A percentile compares a stretch with the other conserved stretches of the same genome.
phyloP scores from a whole-genome alignment of 1,139 yeast species.

The Sugiyamaella sp. region DNA sequence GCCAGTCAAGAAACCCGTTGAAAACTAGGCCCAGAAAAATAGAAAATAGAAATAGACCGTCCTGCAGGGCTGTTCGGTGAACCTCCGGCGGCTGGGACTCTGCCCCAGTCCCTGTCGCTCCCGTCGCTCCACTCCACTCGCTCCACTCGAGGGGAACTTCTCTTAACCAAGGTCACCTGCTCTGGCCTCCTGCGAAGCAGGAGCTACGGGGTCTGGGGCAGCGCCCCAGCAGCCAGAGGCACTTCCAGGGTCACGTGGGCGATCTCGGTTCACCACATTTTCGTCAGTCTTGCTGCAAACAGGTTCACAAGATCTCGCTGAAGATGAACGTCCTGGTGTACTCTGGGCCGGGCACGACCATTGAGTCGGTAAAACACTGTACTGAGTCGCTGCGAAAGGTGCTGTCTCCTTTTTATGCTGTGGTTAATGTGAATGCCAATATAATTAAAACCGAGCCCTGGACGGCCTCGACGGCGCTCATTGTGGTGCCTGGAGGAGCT shows the following conservation, averaged over 20 bases:
- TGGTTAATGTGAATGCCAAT: constrained; percentile 65
- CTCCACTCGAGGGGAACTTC: neutral
- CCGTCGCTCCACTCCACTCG: neutral
- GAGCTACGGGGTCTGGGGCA: neutral
- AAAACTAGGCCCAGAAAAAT: neutral
- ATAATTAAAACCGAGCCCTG: constrained; percentile 83
- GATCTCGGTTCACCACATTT: too few relatives aligned
- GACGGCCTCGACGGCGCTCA: constrained; percentile 72
- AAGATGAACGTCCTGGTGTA: constrained; percentile 80
- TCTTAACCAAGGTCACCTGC: too few relatives aligned
- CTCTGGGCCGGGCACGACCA: constrained; percentile 80
- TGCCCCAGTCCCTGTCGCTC: neutral
- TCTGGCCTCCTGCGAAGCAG: neutral
- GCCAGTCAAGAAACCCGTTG: neutral
- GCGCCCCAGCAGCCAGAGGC: neutral
- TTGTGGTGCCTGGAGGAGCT: constrained; percentile 96
- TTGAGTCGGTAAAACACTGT: constrained; percentile 83
- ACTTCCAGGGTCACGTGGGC: neutral
- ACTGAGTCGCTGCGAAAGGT: constrained; percentile 71
- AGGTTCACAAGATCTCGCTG: neutral
- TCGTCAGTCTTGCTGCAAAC: neutral
- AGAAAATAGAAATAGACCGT: too few relatives aligned
- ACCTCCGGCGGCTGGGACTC: neutral
- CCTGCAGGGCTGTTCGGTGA: too few relatives aligned
- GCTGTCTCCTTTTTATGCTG: constrained; percentile 90